Conservation (phyloP, 148 eudicot species). For the Drosera capensis region DNA sequence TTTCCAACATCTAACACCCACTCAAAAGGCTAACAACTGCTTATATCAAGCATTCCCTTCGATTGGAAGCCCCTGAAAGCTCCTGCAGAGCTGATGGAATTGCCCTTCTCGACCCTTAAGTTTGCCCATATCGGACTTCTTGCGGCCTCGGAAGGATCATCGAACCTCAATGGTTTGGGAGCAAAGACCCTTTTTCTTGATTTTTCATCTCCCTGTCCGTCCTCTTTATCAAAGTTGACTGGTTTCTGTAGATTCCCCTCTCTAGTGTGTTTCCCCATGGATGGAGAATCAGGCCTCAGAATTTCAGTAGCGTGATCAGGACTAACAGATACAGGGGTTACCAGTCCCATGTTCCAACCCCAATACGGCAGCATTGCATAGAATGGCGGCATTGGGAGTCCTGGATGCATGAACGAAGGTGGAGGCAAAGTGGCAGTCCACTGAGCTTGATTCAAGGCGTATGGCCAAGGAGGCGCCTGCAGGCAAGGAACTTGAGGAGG, state of each 20-base stretch:
- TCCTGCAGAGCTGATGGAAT: slow-evolving; percentile 16
- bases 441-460: slow-evolving; percentile 18
- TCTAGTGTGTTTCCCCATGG: slow-evolving; percentile 53
- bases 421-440: slow-evolving; percentile 9
- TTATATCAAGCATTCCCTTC: too few species aligned
- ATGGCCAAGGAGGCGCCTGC: slow-evolving; percentile 21
- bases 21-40: too few species aligned
- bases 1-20: too few species aligned
- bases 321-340: neutral
- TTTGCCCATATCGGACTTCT: slow-evolving; percentile 59
- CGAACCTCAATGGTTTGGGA: slow-evolving; percentile 52
- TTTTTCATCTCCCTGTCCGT: neutral
- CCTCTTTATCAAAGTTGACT: slow-evolving; percentile 7
- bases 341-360: neutral
- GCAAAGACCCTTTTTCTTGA: slow-evolving; percentile 22
- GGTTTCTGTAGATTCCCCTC: slow-evolving; percentile 20
- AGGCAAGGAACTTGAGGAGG: slow-evolving; percentile 14
- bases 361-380: slow-evolving; percentile 11
- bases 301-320: slow-evolving; percentile 9
- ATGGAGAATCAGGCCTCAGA: slow-evolving; percentile 36
- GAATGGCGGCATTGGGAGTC: slow-evolving; percentile 21
- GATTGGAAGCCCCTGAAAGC: slow-evolving; percentile 40
- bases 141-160: slow-evolving; percentile 54
- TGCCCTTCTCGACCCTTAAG: slow-evolving; percentile 29
- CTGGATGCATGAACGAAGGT: slow-evolving; percentile 13